Evolutionary conservation across 768 basidiomycete genomes (phyloP), one percentile per base, ranked within the genome.

Genomic region (Holtermanniella nyarrowii): DNA sequence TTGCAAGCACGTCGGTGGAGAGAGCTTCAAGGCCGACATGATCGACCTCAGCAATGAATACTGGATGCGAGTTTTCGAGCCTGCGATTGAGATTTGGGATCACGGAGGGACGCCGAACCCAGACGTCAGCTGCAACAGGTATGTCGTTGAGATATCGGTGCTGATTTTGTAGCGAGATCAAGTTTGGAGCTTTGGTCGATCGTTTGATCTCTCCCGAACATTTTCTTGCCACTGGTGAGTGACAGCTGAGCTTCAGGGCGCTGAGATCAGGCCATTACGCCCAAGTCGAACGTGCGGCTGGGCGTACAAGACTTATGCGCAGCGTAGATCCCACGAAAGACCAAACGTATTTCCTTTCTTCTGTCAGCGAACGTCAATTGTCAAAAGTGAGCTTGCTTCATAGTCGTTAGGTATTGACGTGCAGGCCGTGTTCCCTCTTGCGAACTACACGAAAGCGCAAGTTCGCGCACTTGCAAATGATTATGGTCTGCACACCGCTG

Each of bases 221-320:
- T 5, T 90, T 85, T 81, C 74, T 93, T 41, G 89, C 89, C 4
- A 91, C 88, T 7, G 88, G 86, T 85, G 60, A 13, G 66, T 58
- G n/a, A n/a, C n/a, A n/a, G n/a, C n/a, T n/a, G n/a, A n/a, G n/a
- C n/a, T n/a, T n/a, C n/a, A n/a, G n/a, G n/a, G n/a, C n/a, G n/a
- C n/a, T n/a, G n/a, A n/a, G n/a, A n/a, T 18, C 27, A 83, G 89
- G 90, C 3, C 90, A 97, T 68, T 95, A 96, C 65, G 89, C 90
- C 3, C 77, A 78, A 21, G 83, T 87, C 63, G 59, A 70, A 7
- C 84, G 80, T 78, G 68, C 67, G 4, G 62, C 61, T 14, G 62
- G 53, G 4, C 64, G 70, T 5, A 75, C 74, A 1, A 67, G 71
- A 40, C 70, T 81, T 2, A 57, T 73, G 25, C 70, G 78, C 22